phyloP scores from a whole-genome alignment of 2,329 filamentous ascomycete genomes.

The Ceratocystis papillata region DNA sequence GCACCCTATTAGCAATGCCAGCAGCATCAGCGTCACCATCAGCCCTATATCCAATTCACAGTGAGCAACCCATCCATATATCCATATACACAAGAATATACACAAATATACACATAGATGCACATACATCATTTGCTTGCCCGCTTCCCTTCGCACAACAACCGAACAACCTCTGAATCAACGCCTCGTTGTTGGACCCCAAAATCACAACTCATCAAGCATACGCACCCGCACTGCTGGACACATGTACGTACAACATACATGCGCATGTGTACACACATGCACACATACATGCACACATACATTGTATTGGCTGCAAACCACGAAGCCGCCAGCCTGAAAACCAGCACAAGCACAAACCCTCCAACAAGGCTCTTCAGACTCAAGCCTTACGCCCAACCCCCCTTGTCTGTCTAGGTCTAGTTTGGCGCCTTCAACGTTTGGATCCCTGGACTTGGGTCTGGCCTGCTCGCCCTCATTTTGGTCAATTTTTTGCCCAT shows the following conservation, averaged over 20 bases:
- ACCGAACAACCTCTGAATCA: neutral
- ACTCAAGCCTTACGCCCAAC: conserved; percentile 8
- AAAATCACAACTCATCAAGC: conserved; percentile 9
- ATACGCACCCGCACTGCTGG: conserved; percentile 4
- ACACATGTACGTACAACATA: neutral
- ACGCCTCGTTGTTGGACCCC: neutral
- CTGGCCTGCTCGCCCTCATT: neutral
- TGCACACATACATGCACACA: neutral
- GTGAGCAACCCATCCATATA: conserved; percentile 13
- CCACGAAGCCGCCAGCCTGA: neutral
- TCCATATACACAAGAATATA: neutral
- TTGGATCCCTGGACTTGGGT: conserved; percentile 9
- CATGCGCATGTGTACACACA: conserved; percentile 7
- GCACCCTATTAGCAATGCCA: neutral
- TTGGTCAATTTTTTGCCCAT: conserved; percentile 13
- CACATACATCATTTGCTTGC: neutral
- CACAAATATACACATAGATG: neutral
- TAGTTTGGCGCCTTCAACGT: neutral
- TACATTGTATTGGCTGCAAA: neutral
- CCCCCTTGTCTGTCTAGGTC: neutral
- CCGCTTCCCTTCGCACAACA: neutral
- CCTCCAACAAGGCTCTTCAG: neutral
- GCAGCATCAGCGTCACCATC: conserved; percentile 9
- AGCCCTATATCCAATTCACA: conserved; percentile 11
- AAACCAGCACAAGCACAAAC: neutral